These are phyloP conservation scores for Candida taoyuanica DNA, from an alignment of 805 yeast genomes.

Conservation along the genomic window DNA sequence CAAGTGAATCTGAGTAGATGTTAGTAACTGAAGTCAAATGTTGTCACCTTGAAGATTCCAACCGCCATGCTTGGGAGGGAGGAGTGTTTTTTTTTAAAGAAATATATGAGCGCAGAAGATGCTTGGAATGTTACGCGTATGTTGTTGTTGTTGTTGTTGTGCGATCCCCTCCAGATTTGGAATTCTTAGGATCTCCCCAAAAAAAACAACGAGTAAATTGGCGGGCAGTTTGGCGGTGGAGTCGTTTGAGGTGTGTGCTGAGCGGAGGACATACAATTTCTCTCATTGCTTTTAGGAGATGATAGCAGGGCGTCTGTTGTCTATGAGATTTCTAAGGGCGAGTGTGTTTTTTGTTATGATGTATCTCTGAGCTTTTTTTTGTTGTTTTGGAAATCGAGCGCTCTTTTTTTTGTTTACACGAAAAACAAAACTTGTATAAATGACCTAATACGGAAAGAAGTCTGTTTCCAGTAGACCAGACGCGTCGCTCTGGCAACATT, in stretches of 20 bases:
- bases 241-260: too few species aligned
- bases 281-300: too few species aligned
- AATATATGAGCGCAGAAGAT: too few species aligned
- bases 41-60: background rate
- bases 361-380: constrained; percentile 8
- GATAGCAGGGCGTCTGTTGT: too few species aligned
- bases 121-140: constrained; percentile 12
- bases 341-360: constrained; percentile 17
- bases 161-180: too few species aligned
- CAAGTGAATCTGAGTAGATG: constrained; percentile 66
- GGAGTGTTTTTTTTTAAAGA: too few species aligned
- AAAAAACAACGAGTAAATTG: too few species aligned
- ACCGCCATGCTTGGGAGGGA: too few species aligned
- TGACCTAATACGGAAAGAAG: constrained; percentile 2
- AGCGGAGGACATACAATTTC: constrained; percentile 19
- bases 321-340: too few species aligned
- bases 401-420: constrained; percentile 17
- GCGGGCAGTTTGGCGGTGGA: too few species aligned
- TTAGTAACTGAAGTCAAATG: constrained; percentile 13
- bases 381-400: constrained; percentile 8
- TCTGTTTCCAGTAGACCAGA: constrained; percentile 3
- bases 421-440: background rate
- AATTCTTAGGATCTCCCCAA: too few species aligned
- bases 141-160: too few species aligned
- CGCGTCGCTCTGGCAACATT: constrained; percentile 11